Evolutionary conservation across 2,329 filamentous ascomycete genomes (phyloP).

Genomic region (Penicillium sp.): DNA sequence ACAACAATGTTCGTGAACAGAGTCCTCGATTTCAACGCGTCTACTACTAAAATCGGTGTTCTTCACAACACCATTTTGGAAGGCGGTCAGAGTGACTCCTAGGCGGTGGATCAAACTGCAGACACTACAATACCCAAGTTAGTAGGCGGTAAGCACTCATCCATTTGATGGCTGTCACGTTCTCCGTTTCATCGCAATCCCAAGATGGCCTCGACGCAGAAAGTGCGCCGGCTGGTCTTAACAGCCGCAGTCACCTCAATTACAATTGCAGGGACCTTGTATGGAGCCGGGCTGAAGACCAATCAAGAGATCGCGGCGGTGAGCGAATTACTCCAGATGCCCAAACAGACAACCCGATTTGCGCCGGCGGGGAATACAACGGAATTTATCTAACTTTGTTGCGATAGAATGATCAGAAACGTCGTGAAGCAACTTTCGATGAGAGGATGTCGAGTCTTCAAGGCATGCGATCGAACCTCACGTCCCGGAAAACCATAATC

Average conservation of each 20-base stretch:
- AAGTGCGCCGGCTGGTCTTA: constrained; percentile 48
- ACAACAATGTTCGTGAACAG: too few relatives aligned
- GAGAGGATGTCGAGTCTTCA: constrained; percentile 54
- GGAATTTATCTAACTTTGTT: neutral
- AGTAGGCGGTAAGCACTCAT: constrained; percentile 23
- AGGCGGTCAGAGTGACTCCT: too few relatives aligned
- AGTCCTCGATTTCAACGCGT: too few relatives aligned
- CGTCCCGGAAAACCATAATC: constrained; percentile 48
- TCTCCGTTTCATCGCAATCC: constrained; percentile 6
- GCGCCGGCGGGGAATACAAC: too few relatives aligned
- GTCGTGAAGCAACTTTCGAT: constrained; percentile 47
- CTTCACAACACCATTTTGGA: too few relatives aligned
- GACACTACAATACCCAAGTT: constrained; percentile 1
- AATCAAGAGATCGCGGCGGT: constrained; percentile 50
- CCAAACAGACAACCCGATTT: neutral
- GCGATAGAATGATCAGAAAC: constrained; percentile 41
- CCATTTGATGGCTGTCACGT: constrained; percentile 10
- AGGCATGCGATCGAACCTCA: constrained; percentile 45
- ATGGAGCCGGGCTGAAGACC: constrained; percentile 55
- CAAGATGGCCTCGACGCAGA: constrained; percentile 29
- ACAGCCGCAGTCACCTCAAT: constrained; percentile 52
- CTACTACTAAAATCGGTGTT: too few relatives aligned
- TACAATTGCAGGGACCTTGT: constrained; percentile 53
- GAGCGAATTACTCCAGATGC: constrained; percentile 1
- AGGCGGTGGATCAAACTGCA: constrained; percentile 20